A percentile compares a stretch with the other conserved stretches of the same genome.
These are phyloP conservation scores for Amylocarpus encephaloides DNA, from an alignment of 2,329 filamentous ascomycete species.

Conservation along the genomic window DNA sequence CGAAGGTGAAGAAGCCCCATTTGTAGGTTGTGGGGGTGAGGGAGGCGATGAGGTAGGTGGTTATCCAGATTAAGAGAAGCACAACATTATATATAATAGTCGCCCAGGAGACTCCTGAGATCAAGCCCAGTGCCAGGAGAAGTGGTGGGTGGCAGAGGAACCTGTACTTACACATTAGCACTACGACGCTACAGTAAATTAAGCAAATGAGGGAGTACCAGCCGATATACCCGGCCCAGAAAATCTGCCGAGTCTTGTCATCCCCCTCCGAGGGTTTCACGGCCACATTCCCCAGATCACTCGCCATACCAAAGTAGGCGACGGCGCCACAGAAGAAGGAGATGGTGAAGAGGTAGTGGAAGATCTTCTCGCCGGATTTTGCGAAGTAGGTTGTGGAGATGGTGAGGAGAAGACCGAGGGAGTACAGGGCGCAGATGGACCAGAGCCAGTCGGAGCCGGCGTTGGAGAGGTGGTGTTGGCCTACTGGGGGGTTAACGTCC, in stretches of 20 bases:
- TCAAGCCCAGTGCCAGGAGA: slow-evolving; percentile 54
- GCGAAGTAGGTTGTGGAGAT: slow-evolving; percentile 45
- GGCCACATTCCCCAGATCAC: slow-evolving; percentile 56
- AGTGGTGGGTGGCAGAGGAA: slow-evolving; percentile 45
- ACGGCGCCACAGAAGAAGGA: slow-evolving; percentile 54
- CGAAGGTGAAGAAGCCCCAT: slow-evolving; percentile 60
- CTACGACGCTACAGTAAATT: not conserved
- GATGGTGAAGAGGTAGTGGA: slow-evolving; percentile 57
- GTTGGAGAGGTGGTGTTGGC: slow-evolving; percentile 36
- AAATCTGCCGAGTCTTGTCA: slow-evolving; percentile 48
- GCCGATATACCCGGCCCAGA: slow-evolving; percentile 59
- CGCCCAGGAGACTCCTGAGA: slow-evolving; percentile 56
- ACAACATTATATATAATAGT: slow-evolving; percentile 56
- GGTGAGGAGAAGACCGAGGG: slow-evolving; percentile 44
- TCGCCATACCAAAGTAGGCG: slow-evolving; percentile 60
- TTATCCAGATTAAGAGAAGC: slow-evolving; percentile 58
- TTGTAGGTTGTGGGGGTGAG: slow-evolving; percentile 57
- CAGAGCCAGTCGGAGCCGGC: slow-evolving; percentile 59
- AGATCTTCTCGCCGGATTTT: slow-evolving; percentile 43
- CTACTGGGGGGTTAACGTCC: slow-evolving; percentile 21
- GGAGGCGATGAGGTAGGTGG: slow-evolving; percentile 57
- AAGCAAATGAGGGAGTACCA: slow-evolving; percentile 34
- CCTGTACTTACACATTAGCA: slow-evolving; percentile 6
- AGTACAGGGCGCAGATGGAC: slow-evolving; percentile 54
- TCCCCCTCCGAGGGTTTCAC: slow-evolving; percentile 49